Evolutionary conservation across 139 green algal species (phyloP).

Genomic region (Raphidocelis subcapitata): DNA sequence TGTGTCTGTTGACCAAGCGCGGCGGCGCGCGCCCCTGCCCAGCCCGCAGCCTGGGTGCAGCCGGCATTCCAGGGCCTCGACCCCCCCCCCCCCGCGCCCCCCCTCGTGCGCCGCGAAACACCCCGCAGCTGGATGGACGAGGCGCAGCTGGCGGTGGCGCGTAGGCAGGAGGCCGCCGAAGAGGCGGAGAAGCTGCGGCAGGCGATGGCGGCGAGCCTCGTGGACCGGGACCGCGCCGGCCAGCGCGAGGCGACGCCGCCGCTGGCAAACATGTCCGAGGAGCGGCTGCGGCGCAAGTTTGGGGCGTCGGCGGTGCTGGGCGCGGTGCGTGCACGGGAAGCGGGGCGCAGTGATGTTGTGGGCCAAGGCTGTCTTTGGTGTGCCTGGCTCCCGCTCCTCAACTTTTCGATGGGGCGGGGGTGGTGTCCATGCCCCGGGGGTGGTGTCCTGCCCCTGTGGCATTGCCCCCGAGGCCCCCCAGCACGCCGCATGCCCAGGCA

Average conservation of each 20-base stretch:
- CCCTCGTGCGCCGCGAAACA: background rate
- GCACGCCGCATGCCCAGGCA: no score
- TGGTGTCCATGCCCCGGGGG: no score
- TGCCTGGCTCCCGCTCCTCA: no score
- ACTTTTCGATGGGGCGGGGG: no score
- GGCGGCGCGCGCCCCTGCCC: no score
- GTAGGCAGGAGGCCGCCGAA: background rate
- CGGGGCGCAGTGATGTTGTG: no score
- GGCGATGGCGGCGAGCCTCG: slow-evolving; percentile 21
- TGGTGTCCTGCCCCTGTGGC: no score
- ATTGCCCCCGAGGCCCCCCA: no score
- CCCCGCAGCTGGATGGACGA: slow-evolving; percentile 11
- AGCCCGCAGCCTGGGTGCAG: background rate
- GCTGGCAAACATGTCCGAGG: slow-evolving; percentile 18
- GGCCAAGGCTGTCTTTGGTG: no score
- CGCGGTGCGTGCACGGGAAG: no score
- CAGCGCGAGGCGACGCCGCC: background rate
- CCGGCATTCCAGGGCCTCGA: background rate
- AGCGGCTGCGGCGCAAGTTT: slow-evolving; percentile 16
- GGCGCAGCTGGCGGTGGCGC: slow-evolving; percentile 1
- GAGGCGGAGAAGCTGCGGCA: slow-evolving; percentile 20
- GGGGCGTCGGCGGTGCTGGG: slow-evolving; percentile 9
- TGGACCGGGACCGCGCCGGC: background rate
- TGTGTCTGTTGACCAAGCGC: background rate
- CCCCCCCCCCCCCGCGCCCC: background rate